Conservation (phyloP, 106 monocot genomes). For the Dioscorea alata region DNA sequence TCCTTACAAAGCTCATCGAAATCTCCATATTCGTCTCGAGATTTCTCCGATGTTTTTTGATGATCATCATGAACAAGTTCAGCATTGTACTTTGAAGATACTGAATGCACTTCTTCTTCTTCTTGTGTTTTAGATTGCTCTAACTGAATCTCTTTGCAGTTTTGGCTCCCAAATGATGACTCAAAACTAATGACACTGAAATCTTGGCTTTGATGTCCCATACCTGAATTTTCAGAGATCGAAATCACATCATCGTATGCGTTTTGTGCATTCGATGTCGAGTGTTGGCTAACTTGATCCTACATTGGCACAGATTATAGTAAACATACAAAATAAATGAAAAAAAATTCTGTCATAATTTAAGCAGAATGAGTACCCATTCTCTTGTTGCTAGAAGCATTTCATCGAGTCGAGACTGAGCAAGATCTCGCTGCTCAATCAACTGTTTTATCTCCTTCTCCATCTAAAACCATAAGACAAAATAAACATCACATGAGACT, state of each 20-base stretch:
- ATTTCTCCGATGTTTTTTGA: slow-evolving; percentile 10
- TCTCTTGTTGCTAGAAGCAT: slow-evolving; percentile 50
- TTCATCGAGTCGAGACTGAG: slow-evolving; percentile 72
- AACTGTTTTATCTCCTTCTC: slow-evolving; percentile 83
- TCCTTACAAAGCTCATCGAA: slow-evolving; percentile 72
- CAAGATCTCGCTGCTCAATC: slow-evolving; percentile 74
- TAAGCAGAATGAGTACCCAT: slow-evolving; percentile 35
- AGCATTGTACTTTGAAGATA: slow-evolving; percentile 2
- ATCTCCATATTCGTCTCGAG: slow-evolving; percentile 17
- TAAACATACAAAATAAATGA: background rate
- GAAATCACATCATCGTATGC: slow-evolving; percentile 49
- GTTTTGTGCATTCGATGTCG: slow-evolving; percentile 14
- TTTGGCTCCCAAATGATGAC: slow-evolving; percentile 9
- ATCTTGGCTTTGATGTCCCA: slow-evolving; percentile 34
- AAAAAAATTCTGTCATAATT: background rate
- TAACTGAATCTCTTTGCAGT: slow-evolving; percentile 3
- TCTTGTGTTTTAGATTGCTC: slow-evolving; percentile 5
- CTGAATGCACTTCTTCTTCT: background rate
- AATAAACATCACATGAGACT: background rate
- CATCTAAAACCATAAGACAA: slow-evolving; percentile 42
- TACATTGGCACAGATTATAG: slow-evolving; percentile 5
- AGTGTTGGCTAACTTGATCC: slow-evolving; percentile 30
- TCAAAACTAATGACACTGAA: slow-evolving; percentile 12
- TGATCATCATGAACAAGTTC: background rate
- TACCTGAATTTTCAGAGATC: slow-evolving; percentile 37